Base-by-base conservation (phyloP, 805 yeast genomes). In the Lipomyces yamanashiensis region DNA sequence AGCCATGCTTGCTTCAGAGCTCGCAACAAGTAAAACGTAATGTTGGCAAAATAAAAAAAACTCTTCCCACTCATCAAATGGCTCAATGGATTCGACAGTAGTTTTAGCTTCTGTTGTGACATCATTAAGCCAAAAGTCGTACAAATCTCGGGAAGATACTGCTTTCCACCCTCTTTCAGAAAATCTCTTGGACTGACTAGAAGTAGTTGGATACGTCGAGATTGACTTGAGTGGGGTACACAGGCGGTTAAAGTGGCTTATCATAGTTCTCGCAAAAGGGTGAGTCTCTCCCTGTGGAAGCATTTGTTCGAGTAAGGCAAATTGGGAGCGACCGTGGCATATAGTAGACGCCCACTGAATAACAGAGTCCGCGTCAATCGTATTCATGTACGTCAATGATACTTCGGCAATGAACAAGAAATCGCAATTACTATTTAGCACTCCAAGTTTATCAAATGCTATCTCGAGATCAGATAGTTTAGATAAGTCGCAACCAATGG, bases 1-100 rank as follows among this genome's bases (percentile, higher is more conserved):
- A 21, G 23, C 49, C 12, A 5, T 33, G 7, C 36, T 13, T 17
- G 44, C 39, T 41, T 23, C 36, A 5, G 67, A 54, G 0, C 86
- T 80, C 1, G 90, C 90, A 74, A 87, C 92, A 1, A 87, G 78
- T 45, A 87, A 78, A 43, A 86, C 78, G 71, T 89, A 90, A 73
- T 89, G 95, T 70, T 88, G 93, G 62, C 90, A 84, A 71, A 88
- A 89, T 13, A 87, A 71, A 36, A 86, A 81, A 67, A 89, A 89
- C 74, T 89, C 96, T 75, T 89, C 96, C 84, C 89, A 83, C 75
- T 90, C 96, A 73, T 90, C 96, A 74, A 89, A 90, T 2, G 84
- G 83, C 72, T 89, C 96, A 21, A 88, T 79, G 0, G 71, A 53
- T 17, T 78, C 78, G 8, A 90, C 80, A 47, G 74, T 73, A 0